Evolutionary conservation across 495 filamentous ascomycete species (phyloP).

Genomic region (Mytilinidion resinicola): DNA sequence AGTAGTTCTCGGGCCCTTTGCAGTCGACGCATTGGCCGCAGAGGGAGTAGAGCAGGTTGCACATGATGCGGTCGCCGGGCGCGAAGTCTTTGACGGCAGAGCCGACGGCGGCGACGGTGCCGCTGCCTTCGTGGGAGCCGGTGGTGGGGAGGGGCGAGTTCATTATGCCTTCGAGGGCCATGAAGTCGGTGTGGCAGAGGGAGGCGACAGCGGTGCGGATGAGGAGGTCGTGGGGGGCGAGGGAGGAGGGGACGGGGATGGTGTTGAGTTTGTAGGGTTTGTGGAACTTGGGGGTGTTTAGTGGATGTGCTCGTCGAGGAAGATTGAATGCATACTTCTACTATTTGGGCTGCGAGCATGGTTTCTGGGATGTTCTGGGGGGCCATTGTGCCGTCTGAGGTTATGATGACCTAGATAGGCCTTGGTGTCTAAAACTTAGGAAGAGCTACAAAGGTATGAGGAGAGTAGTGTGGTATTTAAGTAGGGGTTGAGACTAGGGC

Average conservation of each 20-base stretch:
- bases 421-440: not conserved
- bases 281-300: conserved; percentile 36
- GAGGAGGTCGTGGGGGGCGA: conserved; percentile 47
- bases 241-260: conserved; percentile 43
- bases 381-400: not conserved
- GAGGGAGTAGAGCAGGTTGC: conserved; percentile 41
- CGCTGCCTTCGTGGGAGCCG: conserved; percentile 54
- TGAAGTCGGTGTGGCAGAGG: conserved; percentile 56
- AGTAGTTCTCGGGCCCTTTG: conserved; percentile 25
- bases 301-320: not conserved
- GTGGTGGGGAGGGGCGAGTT: conserved; percentile 43
- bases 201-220: conserved; percentile 54
- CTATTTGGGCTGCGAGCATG: conserved; percentile 14
- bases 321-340: conserved; percentile 1
- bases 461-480: not conserved
- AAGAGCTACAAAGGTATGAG: not conserved
- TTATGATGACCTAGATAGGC: not conserved
- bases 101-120: conserved; percentile 48
- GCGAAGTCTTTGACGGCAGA: conserved; percentile 40
- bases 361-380: conserved; percentile 4
- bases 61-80: conserved; percentile 47
- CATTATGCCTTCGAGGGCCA: conserved; percentile 41
- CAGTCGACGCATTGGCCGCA: conserved; percentile 48
- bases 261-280: conserved; percentile 45
- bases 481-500: not conserved